These are phyloP conservation scores for Alternaria brassicae DNA, from an alignment of 2,329 filamentous ascomycete genomes.

Conservation along the genomic window DNA sequence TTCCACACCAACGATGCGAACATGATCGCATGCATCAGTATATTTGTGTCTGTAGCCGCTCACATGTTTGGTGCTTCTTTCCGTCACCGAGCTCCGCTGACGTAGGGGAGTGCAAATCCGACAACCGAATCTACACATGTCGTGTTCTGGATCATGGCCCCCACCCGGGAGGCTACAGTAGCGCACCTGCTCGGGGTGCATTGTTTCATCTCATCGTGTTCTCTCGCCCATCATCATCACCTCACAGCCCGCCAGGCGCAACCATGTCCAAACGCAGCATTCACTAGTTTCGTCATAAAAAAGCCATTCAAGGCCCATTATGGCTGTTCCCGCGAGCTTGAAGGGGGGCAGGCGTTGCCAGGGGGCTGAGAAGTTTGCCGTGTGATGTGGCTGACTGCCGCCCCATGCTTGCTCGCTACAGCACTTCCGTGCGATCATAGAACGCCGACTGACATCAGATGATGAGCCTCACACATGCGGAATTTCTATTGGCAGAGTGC, in stretches of 20 bases:
- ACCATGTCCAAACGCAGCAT: neutral
- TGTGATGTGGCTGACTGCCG: conserved; percentile 12
- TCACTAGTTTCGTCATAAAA: neutral
- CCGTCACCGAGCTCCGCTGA: neutral
- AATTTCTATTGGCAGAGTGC: conserved; percentile 21
- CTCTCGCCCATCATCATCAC: neutral
- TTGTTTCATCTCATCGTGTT: neutral
- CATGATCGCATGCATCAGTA: neutral
- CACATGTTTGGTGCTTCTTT: neutral
- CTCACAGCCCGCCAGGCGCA: neutral
- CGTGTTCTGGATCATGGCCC: neutral
- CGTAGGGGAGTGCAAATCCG: neutral
- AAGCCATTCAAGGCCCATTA: neutral
- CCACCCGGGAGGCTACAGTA: neutral
- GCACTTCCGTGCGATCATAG: neutral
- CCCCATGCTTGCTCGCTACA: conserved; percentile 10
- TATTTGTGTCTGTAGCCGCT: neutral
- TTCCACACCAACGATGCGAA: neutral
- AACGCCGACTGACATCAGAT: conserved; percentile 1
- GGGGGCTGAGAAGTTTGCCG: neutral
- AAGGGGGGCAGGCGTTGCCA: neutral
- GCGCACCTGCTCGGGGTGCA: neutral
- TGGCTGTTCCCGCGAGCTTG: neutral
- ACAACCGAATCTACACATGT: neutral
- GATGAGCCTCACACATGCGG: conserved; percentile 15